Evolutionary conservation across 352 stramenopile species (phyloP), one percentile per base, ranked within the genome.

Genomic region (Phytophthora fragariaefolia): DNA sequence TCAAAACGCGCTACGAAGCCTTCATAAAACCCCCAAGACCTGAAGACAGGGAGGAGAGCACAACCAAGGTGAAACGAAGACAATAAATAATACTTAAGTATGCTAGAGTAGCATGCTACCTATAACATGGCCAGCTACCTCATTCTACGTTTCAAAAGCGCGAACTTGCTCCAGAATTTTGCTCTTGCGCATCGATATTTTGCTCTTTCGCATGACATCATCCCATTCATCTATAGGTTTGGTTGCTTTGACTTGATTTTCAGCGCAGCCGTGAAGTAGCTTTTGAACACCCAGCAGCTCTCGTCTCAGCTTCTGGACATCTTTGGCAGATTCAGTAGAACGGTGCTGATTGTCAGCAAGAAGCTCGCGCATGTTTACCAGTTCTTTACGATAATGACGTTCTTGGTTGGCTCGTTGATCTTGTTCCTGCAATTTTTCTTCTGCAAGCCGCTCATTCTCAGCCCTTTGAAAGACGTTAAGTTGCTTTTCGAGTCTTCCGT

Each of bases 1-100:
- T 93, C 34, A 89, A 90, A 61, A 68, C 66, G 6, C 76, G 79
- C 27, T 92, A 91, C 69, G 82, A 93, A 43, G 50, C 73, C 4
- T 22, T 73, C 4, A 38, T 58, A n/a, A 68, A 68, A 13, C 46
- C 53, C 0, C 17, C 63, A 6, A 28, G 8, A 23, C 6, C 6
- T 17, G 48, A 13, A 20, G 53, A 8, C 6, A 70, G 63, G 51
- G 64, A 56, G 59, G 59, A 59, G 28, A 54, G 20, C 49, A 58
- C 17, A 10, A 34, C 28, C 28, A 4, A 43, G 18, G 15, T 42
- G 13, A 42, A 5, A 8, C 13, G 28, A 34, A 7, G 13, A 42
- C n/a, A n/a, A n/a, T n/a, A n/a, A n/a, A n/a, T n/a, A n/a, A n/a
- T n/a, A n/a, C n/a, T n/a, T n/a, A n/a, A n/a, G n/a, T n/a, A n/a